A percentile compares a stretch with the other conserved stretches of the same genome.
These are phyloP conservation scores for Aureobasidium sp. DNA, from an alignment of 2,329 filamentous ascomycete species.

Conservation along the genomic window DNA sequence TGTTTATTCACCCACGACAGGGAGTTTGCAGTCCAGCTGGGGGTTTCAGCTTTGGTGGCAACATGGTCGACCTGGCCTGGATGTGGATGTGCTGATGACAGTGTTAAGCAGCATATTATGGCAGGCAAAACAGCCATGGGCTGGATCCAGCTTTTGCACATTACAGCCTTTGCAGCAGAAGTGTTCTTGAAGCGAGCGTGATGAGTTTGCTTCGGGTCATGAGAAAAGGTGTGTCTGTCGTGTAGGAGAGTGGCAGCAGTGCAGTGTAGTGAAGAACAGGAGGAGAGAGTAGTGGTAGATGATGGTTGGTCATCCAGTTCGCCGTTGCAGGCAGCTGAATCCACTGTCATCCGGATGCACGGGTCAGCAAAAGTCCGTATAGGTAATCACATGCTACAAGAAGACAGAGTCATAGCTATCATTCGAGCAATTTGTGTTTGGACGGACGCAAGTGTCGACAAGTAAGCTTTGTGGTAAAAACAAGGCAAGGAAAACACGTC, in stretches of 20 bases:
- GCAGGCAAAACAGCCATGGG: not conserved
- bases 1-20: constrained; percentile 68
- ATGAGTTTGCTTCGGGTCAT: not conserved
- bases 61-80: not conserved
- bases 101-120: not conserved
- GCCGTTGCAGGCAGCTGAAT: not conserved
- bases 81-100: constrained; percentile 15
- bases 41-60: constrained; percentile 20
- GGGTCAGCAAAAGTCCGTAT: constrained; percentile 7
- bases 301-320: not conserved
- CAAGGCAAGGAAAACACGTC: not conserved
- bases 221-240: not conserved
- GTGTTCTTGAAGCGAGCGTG: not conserved
- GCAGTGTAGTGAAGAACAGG: not conserved
- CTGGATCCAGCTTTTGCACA: not conserved
- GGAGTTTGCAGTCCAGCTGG: constrained; percentile 60
- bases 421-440: not conserved
- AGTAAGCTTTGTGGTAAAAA: constrained; percentile 1
- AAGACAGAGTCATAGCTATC: not conserved
- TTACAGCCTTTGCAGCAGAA: not conserved
- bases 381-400: constrained; percentile 5
- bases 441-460: not conserved
- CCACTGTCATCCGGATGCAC: constrained; percentile 16
- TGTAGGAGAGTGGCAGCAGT: not conserved
- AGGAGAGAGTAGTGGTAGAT: not conserved